These are phyloP conservation scores for Mrakia gelida DNA, from an alignment of 768 basidiomycete species.

Conservation along the genomic window DNA sequence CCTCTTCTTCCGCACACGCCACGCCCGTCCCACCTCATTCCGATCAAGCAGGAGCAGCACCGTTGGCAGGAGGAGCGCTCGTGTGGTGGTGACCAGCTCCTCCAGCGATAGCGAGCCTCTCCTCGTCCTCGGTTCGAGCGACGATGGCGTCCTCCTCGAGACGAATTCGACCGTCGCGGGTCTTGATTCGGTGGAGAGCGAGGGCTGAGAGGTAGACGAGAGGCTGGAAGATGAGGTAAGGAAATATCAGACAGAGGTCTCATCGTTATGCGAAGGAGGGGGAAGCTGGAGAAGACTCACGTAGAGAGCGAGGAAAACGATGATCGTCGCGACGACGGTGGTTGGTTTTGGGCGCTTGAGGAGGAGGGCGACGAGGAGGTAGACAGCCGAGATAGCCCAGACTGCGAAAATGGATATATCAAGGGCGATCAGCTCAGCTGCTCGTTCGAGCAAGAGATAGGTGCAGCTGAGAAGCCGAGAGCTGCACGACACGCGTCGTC, in stretches of 20 bases:
- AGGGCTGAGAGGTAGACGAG: slow-evolving; percentile 13
- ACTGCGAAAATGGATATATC: slow-evolving; percentile 39
- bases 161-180: slow-evolving; percentile 26
- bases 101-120: not conserved
- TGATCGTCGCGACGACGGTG: slow-evolving; percentile 43
- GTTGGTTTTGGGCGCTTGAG: slow-evolving; percentile 43
- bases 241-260: not conserved
- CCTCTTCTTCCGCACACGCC: not conserved
- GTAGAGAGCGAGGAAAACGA: slow-evolving; percentile 45
- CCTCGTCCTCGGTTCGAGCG: slow-evolving; percentile 4
- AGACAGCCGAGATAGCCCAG: slow-evolving; percentile 36
- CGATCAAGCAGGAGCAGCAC: not conserved
- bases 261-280: not conserved
- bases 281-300: not conserved
- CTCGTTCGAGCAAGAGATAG: too few species aligned
- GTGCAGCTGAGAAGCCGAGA: too few species aligned
- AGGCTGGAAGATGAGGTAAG: not conserved
- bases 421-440: slow-evolving; percentile 34
- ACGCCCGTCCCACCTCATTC: not conserved
- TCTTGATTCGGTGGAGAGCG: slow-evolving; percentile 14
- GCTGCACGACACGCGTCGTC: slow-evolving; percentile 34
- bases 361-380: slow-evolving; percentile 40
- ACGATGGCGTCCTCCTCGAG: slow-evolving; percentile 29
- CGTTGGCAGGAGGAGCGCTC: not conserved
- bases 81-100: not conserved